A percentile compares a stretch with the other conserved stretches of the same genome.
Evolutionary conservation across 192 early-diverging fungal genomes (phyloP).

Genomic region (Coemansia javaensis): DNA sequence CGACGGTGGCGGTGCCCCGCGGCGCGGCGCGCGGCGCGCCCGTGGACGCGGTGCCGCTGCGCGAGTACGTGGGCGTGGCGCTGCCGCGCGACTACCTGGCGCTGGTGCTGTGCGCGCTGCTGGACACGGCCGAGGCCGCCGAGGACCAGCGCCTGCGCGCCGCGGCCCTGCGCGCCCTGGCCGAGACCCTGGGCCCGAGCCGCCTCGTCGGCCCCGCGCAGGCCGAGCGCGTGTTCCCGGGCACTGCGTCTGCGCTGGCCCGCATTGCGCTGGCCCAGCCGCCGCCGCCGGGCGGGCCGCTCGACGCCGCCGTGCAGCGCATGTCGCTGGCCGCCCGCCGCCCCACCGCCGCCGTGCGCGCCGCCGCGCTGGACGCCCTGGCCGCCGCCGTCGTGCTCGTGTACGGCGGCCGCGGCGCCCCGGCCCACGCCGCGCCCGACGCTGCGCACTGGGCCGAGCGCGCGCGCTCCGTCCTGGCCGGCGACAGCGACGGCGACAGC

Average conservation of each 20-base stretch:
- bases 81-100: constrained; percentile 30
- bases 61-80: constrained; percentile 4
- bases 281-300: constrained; percentile 13
- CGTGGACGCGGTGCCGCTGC: not conserved
- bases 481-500: constrained; percentile 2
- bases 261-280: constrained; percentile 23
- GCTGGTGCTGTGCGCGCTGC: constrained; percentile 20
- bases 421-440: not conserved
- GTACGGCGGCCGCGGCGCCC: not conserved
- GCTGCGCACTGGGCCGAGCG: not conserved
- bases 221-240: constrained; percentile 22
- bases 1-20: constrained; percentile 18
- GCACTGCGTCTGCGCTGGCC: constrained; percentile 20
- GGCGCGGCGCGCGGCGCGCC: not conserved
- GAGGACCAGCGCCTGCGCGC: constrained; percentile 9
- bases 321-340: no score
- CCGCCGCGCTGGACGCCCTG: constrained; percentile 10
- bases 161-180: constrained; percentile 17
- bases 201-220: not conserved
- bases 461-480: not conserved
- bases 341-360: constrained; percentile 13
- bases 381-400: constrained; percentile 3
- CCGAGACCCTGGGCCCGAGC: not conserved
- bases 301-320: not conserved
- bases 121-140: constrained; percentile 29